A percentile compares a stretch with the other conserved stretches of the same genome.
Evolutionary conservation across 1,139 yeast genomes (phyloP).

Genomic region (Kurtzmaniella quercitrusa): DNA sequence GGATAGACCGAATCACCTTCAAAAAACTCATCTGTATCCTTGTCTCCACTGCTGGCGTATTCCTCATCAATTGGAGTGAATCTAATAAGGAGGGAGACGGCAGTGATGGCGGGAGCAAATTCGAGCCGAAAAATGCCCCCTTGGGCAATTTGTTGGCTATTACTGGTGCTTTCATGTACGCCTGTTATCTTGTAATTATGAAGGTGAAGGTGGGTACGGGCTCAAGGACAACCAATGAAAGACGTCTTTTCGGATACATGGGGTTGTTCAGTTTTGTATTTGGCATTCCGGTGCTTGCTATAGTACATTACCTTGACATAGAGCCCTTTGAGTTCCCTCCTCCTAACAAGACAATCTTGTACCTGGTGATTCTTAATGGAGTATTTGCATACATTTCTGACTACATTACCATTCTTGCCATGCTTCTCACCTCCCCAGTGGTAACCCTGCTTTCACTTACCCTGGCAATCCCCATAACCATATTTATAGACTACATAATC

Average conservation of each 20-base stretch:
- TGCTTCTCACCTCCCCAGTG: slow-evolving; percentile 51
- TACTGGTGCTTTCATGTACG: slow-evolving; percentile 44
- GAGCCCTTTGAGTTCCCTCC: slow-evolving; percentile 44
- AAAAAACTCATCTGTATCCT: slow-evolving; percentile 42
- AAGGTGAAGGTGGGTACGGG: slow-evolving; percentile 42
- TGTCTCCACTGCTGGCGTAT: slow-evolving; percentile 43
- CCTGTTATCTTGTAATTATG: slow-evolving; percentile 41
- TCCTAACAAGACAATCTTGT: slow-evolving; percentile 26
- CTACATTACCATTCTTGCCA: slow-evolving; percentile 45
- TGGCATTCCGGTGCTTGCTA: slow-evolving; percentile 34
- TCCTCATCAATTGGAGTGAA: slow-evolving; percentile 42
- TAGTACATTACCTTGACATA: slow-evolving; percentile 29
- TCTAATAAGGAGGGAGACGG: slow-evolving; percentile 12
- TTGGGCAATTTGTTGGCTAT: slow-evolving; percentile 46
- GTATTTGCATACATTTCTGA: slow-evolving; percentile 47
- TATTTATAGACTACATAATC: slow-evolving; percentile 40
- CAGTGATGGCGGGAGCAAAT: slow-evolving; percentile 17
- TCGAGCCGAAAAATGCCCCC: slow-evolving; percentile 33
- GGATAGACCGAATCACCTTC: slow-evolving; percentile 39
- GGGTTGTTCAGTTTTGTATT: slow-evolving; percentile 38
- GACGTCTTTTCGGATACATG: slow-evolving; percentile 43
- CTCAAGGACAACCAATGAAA: slow-evolving; percentile 41
- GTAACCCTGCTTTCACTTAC: slow-evolving; percentile 50
- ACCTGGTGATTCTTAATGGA: slow-evolving; percentile 38
- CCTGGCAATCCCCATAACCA: slow-evolving; percentile 50